Percentiles rank a stretch among this genome's conserved stretches.
These are phyloP conservation scores for Amanita phalloides DNA, from an alignment of 768 basidiomycete species.

Conservation along the genomic window DNA sequence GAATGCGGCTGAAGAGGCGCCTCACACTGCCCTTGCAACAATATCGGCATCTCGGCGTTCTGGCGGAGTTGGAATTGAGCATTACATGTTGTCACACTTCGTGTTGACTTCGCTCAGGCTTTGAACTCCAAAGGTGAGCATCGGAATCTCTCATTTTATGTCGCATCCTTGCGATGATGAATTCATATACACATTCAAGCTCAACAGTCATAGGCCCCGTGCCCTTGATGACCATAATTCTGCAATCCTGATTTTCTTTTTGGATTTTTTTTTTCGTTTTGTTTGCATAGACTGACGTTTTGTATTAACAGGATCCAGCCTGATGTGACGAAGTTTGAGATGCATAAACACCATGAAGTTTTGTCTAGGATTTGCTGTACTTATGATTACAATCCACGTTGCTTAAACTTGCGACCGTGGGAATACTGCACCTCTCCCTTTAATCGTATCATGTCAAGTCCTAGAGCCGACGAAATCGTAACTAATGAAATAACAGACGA, in stretches of 20 bases:
- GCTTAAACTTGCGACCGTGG: too few species aligned
- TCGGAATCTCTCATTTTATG: too few species aligned
- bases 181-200: constrained; percentile 48
- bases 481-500: constrained; percentile 13
- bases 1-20: neutral
- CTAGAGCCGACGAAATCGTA: constrained; percentile 5
- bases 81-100: too few species aligned
- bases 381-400: too few species aligned
- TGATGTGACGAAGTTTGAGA: too few species aligned
- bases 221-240: constrained; percentile 42
- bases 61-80: constrained; percentile 11
- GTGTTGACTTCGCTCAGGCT: too few species aligned
- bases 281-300: neutral
- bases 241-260: constrained; percentile 30
- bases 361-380: too few species aligned
- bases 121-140: neutral
- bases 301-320: neutral
- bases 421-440: too few species aligned
- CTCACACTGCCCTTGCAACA: neutral
- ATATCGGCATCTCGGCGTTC: constrained; percentile 5
- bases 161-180: constrained; percentile 27
- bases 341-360: neutral
- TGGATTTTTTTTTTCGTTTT: constrained; percentile 1
- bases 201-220: constrained; percentile 41
- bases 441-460: neutral